phyloP scores from a whole-genome alignment of 2,329 filamentous ascomycete genomes.

The Aureobasidium sp. region DNA sequence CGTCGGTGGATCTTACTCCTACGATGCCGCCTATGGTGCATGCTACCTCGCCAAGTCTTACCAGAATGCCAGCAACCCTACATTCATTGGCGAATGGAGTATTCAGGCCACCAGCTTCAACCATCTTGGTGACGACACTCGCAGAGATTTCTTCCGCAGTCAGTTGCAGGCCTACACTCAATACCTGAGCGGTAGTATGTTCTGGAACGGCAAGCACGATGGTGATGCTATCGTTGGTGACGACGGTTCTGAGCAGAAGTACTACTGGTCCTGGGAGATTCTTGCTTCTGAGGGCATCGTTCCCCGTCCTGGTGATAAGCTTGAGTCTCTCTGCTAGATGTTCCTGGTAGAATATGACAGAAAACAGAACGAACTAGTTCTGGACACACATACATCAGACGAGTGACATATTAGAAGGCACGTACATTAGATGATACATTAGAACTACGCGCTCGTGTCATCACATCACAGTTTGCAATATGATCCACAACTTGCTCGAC shows the following conservation, averaged over 20 bases:
- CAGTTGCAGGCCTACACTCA: neutral
- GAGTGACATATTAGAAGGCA: too few species aligned
- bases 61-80: neutral
- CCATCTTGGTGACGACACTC: slow-evolving; percentile 10
- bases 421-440: too few species aligned
- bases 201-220: slow-evolving; percentile 10
- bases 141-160: slow-evolving; percentile 1
- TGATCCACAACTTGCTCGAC: too few species aligned
- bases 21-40: neutral
- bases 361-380: too few species aligned
- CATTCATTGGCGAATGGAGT: slow-evolving; percentile 7
- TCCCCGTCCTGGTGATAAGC: neutral
- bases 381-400: too few species aligned
- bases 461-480: too few species aligned
- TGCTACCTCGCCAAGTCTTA: neutral
- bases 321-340: neutral
- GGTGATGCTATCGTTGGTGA: neutral
- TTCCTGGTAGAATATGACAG: too few species aligned
- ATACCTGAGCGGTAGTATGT: neutral
- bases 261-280: neutral
- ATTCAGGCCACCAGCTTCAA: slow-evolving; percentile 7
- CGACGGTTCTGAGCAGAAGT: neutral
- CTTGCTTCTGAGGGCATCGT: neutral
- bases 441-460: too few species aligned
- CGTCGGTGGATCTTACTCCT: neutral